Percentiles rank a stretch among this genome's conserved stretches.
These are phyloP conservation scores for Metschnikowia orientalis DNA, from an alignment of 805 yeast genomes.

Conservation along the genomic window DNA sequence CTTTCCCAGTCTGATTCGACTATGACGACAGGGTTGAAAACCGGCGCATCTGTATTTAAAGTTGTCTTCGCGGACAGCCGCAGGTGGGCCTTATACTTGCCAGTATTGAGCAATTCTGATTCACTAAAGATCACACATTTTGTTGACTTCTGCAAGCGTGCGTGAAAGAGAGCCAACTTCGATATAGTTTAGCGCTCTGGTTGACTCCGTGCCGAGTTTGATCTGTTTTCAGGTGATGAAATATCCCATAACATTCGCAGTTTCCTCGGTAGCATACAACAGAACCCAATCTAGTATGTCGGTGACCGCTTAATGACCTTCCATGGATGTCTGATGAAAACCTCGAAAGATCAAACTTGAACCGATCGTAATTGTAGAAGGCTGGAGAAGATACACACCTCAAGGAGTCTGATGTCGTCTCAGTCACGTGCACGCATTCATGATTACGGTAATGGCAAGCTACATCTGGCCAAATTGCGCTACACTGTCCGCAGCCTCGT, in stretches of 20 bases:
- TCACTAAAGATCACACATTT: slow-evolving; percentile 20
- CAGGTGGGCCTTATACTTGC: slow-evolving; percentile 73
- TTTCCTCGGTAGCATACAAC: slow-evolving; percentile 90
- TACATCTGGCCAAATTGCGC: no score
- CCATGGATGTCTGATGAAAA: slow-evolving; percentile 85
- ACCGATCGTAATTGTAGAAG: no score
- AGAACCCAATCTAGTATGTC: slow-evolving; percentile 80
- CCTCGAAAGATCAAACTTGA: slow-evolving; percentile 7
- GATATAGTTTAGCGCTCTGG: no score
- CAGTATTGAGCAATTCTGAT: slow-evolving; percentile 73
- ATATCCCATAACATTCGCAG: slow-evolving; percentile 83
- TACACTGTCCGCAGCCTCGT: no score
- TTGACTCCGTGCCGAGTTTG: slow-evolving; percentile 1
- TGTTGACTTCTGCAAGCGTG: slow-evolving; percentile 27
- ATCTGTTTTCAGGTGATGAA: slow-evolving; percentile 58
- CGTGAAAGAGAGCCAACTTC: slow-evolving; percentile 18
- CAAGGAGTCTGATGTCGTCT: no score
- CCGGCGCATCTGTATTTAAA: slow-evolving; percentile 35
- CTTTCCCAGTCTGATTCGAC: slow-evolving; percentile 93
- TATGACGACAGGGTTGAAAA: slow-evolving; percentile 83
- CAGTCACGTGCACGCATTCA: no score
- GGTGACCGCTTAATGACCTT: slow-evolving; percentile 84
- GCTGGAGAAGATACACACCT: no score
- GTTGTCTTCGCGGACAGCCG: slow-evolving; percentile 38
- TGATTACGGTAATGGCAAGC: no score